Percentiles rank a stretch among this genome's conserved stretches.
Conservation (phyloP, 2,329 filamentous ascomycete genomes). For the Talaromyces sp. region DNA sequence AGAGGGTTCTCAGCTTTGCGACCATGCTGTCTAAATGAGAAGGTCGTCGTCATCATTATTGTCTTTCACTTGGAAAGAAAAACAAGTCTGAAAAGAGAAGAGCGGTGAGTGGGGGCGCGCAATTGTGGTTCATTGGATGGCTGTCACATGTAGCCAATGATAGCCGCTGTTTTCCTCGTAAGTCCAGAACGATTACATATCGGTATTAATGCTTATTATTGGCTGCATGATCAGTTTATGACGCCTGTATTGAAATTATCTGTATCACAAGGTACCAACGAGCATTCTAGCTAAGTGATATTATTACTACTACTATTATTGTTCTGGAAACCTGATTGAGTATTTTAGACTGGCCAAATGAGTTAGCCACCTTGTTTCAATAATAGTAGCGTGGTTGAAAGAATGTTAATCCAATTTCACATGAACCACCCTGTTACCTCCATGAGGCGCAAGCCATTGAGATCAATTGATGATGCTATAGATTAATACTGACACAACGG, state of each 20-base stretch:
- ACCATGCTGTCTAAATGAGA: background rate
- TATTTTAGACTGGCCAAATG: no score
- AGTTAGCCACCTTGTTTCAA: no score
- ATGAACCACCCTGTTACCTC: background rate
- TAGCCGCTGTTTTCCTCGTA: background rate
- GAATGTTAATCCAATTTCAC: background rate
- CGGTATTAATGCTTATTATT: background rate
- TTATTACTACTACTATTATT: no score
- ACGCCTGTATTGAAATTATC: background rate
- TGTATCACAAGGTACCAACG: no score
- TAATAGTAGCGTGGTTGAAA: no score
- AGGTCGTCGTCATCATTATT: background rate
- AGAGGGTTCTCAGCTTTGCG: constrained; percentile 8
- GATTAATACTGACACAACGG: no score
- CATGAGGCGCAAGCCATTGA: no score
- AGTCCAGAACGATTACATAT: background rate
- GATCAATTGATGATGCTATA: no score
- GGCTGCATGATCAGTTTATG: background rate
- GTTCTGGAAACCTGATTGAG: no score
- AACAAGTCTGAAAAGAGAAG: background rate
- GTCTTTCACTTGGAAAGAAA: background rate
- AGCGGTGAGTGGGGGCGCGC: background rate
- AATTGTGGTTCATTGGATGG: constrained; percentile 6
- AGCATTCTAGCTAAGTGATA: no score
- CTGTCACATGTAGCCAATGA: no score